These are phyloP conservation scores for Aspergillus sergii DNA, from an alignment of 2,329 filamentous ascomycete species.

Conservation along the genomic window DNA sequence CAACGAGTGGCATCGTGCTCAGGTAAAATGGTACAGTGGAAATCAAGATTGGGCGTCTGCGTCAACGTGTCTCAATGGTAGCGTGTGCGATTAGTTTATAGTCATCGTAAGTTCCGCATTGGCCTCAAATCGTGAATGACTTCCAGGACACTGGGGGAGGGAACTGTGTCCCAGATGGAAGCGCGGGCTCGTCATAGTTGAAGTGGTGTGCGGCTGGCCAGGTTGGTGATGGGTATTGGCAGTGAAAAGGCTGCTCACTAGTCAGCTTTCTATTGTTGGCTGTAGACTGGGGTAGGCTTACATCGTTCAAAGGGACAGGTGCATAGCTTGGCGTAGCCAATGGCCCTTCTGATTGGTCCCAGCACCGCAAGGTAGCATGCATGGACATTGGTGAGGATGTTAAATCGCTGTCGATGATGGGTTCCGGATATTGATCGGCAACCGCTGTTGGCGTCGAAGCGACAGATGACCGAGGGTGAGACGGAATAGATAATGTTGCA, in stretches of 20 bases:
- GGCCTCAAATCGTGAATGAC: conserved; percentile 22
- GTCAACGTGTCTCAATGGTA: background rate
- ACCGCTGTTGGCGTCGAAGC: conserved; percentile 38
- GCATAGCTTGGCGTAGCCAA: conserved; percentile 37
- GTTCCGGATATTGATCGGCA: conserved; percentile 39
- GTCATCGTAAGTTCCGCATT: background rate
- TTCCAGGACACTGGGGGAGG: conserved; percentile 37
- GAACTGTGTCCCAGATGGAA: conserved; percentile 36
- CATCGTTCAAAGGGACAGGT: conserved; percentile 37
- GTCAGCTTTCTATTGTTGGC: conserved; percentile 13
- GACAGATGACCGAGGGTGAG: conserved; percentile 33
- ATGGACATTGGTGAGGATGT: conserved; percentile 38
- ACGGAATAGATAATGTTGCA: conserved; percentile 34
- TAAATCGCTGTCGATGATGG: conserved; percentile 34
- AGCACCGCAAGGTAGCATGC: conserved; percentile 33
- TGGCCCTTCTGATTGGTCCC: conserved; percentile 34
- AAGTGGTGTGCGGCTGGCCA: conserved; percentile 43
- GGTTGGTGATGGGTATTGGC: conserved; percentile 41
- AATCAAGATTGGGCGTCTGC: background rate
- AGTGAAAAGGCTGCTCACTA: conserved; percentile 34
- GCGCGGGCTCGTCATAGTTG: conserved; percentile 42
- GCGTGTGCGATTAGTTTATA: background rate
- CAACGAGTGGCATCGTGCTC: background rate
- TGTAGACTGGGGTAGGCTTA: conserved; percentile 25
- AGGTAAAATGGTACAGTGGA: background rate